Evolutionary conservation across 202 grass and related monocot species (phyloP).

Genomic region (Digitaria exilis): DNA sequence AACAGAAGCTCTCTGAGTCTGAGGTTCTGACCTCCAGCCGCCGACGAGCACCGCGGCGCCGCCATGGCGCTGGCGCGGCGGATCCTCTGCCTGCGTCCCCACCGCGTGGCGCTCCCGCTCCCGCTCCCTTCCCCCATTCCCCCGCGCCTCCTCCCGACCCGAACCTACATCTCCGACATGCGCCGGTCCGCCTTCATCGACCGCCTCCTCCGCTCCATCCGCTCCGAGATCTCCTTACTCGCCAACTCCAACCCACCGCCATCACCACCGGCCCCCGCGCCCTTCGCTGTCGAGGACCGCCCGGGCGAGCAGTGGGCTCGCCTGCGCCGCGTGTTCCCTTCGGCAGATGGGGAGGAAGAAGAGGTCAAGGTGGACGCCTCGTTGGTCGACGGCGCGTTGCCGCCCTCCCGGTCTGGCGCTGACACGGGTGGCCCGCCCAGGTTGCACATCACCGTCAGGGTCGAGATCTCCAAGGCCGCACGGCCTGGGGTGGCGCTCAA

Average conservation of each 20-base stretch:
- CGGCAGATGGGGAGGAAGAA: background rate
- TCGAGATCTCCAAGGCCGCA: conserved; percentile 58
- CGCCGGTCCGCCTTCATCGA: conserved; percentile 65
- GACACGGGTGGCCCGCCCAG: conserved; percentile 29
- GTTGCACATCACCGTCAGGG: conserved; percentile 69
- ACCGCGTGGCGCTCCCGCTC: background rate
- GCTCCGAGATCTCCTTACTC: conserved; percentile 64
- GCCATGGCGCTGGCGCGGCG: conserved; percentile 33
- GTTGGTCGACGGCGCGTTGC: conserved; percentile 65
- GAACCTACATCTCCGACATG: conserved; percentile 69
- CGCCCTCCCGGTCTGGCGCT: conserved; percentile 44
- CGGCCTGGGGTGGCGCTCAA: conserved; percentile 45
- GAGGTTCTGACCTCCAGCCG: background rate
- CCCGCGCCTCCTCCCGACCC: conserved; percentile 24
- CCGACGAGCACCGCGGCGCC: conserved; percentile 6
- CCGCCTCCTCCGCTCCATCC: conserved; percentile 73
- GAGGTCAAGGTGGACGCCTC: conserved; percentile 74
- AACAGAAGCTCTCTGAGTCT: no score
- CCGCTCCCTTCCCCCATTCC: background rate
- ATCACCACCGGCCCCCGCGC: background rate
- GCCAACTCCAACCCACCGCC: conserved; percentile 11
- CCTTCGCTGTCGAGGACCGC: conserved; percentile 60
- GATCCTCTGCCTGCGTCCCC: conserved; percentile 27
- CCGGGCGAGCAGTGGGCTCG: conserved; percentile 60
- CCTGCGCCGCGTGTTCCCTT: conserved; percentile 38